Base-by-base conservation (phyloP, 768 basidiomycete genomes). In the Agrocybe pediades region DNA sequence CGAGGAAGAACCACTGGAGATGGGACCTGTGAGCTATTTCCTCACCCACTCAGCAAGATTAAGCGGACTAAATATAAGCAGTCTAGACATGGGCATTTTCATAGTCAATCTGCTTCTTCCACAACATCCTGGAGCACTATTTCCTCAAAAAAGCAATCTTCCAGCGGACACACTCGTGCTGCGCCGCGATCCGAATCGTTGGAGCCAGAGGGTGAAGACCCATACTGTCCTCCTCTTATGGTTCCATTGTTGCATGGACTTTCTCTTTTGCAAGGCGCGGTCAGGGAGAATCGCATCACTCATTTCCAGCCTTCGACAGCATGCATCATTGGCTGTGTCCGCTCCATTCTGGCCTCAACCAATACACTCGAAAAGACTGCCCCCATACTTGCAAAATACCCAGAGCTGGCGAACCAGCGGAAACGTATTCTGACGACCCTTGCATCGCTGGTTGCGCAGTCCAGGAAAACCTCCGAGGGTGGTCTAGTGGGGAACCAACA, bases 271-370 rank as follows among this genome's bases (percentile, higher is more conserved):
- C 90, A 95, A 64, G 88, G 81, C 51, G 91, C 95, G 5, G 93
- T 94, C 17, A 79, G 84, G 40, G 77, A 84, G n/a, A 86, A 86
- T 61, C 85, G 91, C 42, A 72, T 83, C 23, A 73, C 86, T 2
- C 96, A 98, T 70, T 95, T 93, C 62, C 92, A 95, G 64, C 95
- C 96, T 6, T 89, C 94, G 2, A 92, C 95, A 0, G 95, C 95
- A 13, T 95, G 87, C 69, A 89, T 98, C 55, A 95, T 99, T 60
- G 94, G 93, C 11, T 92, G 91, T 49, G 93, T 98, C 43, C 88
- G 95, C 26, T 84, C 87, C 24, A 88, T 96, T 16, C 80, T 99
- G 41, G 83, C 86, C 24, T 82, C 88, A 9, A 86, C 92, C 15
- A 90, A 90, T 53, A 95, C 92, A 51, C 78, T 97, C 20, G 84